Percentiles rank a stretch among this genome's conserved stretches.
These are phyloP conservation scores for Ophiostoma montium DNA, from an alignment of 2,329 filamentous ascomycete species.

Conservation along the genomic window DNA sequence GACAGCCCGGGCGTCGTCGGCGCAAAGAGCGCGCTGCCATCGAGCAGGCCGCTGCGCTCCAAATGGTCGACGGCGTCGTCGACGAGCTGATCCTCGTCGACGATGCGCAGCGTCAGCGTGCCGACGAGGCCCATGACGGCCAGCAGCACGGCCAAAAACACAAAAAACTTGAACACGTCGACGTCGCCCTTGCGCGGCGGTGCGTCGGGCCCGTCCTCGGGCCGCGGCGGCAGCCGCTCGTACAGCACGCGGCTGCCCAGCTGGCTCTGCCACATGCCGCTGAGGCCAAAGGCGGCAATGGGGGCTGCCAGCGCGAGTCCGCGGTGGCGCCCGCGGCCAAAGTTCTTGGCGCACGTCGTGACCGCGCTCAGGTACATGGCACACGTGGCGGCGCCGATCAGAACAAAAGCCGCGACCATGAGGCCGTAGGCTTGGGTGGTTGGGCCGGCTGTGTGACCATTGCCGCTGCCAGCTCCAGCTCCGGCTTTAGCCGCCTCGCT, in stretches of 20 bases:
- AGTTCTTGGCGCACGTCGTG: slow-evolving; percentile 97
- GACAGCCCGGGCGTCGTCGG: slow-evolving; percentile 26
- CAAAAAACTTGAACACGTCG: slow-evolving; percentile 73
- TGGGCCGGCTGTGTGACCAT: neutral
- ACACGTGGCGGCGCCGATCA: slow-evolving; percentile 70
- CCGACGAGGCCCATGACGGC: slow-evolving; percentile 58
- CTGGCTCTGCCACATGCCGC: slow-evolving; percentile 93
- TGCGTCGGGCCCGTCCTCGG: slow-evolving; percentile 34
- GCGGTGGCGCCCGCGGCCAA: slow-evolving; percentile 74
- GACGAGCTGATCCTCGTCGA: slow-evolving; percentile 77
- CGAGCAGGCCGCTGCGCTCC: slow-evolving; percentile 73
- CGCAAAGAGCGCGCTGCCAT: slow-evolving; percentile 59
- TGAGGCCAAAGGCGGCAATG: slow-evolving; percentile 84
- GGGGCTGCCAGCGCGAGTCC: slow-evolving; percentile 81
- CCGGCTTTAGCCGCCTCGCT: slow-evolving; percentile 22
- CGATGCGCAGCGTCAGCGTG: slow-evolving; percentile 57
- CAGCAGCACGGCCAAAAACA: slow-evolving; percentile 67
- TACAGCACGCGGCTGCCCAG: slow-evolving; percentile 65
- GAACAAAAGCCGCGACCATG: slow-evolving; percentile 77
- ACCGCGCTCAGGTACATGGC: slow-evolving; percentile 82
- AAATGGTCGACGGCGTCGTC: slow-evolving; percentile 81
- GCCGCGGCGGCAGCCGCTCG: slow-evolving; percentile 43
- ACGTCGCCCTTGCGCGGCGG: slow-evolving; percentile 38
- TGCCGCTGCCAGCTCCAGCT: slow-evolving; percentile 13
- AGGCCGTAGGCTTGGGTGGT: slow-evolving; percentile 54